These are phyloP conservation scores for Amanita thiersii DNA, from an alignment of 768 basidiomycete genomes.

Conservation along the genomic window DNA sequence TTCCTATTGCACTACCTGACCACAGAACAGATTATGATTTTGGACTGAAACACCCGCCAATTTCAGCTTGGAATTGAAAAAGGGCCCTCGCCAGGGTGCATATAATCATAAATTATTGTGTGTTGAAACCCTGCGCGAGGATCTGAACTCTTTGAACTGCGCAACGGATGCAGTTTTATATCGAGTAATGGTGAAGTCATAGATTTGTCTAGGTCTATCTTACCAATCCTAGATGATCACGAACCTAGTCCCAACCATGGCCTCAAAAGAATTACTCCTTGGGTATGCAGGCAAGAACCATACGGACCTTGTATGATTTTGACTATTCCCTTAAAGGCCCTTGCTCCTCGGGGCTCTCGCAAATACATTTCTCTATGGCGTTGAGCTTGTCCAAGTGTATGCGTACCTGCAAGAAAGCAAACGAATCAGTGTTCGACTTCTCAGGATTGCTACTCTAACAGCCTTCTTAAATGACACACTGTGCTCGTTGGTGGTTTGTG, in stretches of 20 bases:
- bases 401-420: neutral
- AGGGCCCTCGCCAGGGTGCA: too few relatives aligned
- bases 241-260: neutral
- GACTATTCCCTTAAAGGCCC: neutral
- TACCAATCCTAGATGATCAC: neutral
- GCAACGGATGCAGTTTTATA: too few relatives aligned
- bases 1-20: too few relatives aligned
- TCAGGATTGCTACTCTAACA: neutral
- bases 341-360: neutral
- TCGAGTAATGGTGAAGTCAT: conserved; percentile 3
- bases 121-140: too few relatives aligned
- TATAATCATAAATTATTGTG: too few relatives aligned
- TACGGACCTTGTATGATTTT: neutral
- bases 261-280: neutral
- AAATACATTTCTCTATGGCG: conserved; percentile 1
- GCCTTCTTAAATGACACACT: neutral
- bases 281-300: neutral
- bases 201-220: neutral
- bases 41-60: too few relatives aligned
- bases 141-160: conserved; percentile 23
- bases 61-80: too few relatives aligned
- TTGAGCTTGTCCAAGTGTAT: neutral
- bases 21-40: too few relatives aligned
- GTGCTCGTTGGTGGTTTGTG: conserved; percentile 1
- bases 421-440: neutral